These are phyloP conservation scores for Phytophthora parvispora DNA, from an alignment of 352 stramenopile species.

Conservation along the genomic window DNA sequence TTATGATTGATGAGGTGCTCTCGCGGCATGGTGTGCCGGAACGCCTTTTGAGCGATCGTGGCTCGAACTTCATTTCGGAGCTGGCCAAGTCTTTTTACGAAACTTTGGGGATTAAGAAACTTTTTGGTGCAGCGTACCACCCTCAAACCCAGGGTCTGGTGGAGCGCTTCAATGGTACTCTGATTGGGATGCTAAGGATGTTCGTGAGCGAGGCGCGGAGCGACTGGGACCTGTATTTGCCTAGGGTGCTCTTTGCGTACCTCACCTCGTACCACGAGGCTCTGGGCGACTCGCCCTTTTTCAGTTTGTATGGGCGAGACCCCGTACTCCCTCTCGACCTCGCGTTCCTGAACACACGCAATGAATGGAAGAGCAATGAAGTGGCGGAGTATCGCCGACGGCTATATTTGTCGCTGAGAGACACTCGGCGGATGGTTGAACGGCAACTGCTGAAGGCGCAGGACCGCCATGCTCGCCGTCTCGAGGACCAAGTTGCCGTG, in stretches of 20 bases:
- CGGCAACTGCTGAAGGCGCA: constrained; percentile 3
- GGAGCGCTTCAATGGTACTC: constrained; percentile 6
- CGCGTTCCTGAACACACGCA: constrained; percentile 6
- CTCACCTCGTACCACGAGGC: constrained; percentile 8
- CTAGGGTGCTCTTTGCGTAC: constrained; percentile 5
- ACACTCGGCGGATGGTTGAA: constrained; percentile 1
- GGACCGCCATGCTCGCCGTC: neutral
- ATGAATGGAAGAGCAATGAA: constrained; percentile 13
- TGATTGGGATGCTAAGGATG: neutral
- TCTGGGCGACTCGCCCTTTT: constrained; percentile 11
- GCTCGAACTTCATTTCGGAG: constrained; percentile 1
- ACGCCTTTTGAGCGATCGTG: constrained; percentile 4
- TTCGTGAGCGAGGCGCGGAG: neutral
- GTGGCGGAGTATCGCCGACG: neutral
- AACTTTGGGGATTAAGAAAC: constrained; percentile 5
- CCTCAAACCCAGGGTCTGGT: constrained; percentile 4
- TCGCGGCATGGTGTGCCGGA: neutral
- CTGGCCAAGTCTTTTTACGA: constrained; percentile 8
- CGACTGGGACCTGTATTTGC: constrained; percentile 13
- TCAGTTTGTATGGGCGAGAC: constrained; percentile 6
- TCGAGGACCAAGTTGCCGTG: neutral
- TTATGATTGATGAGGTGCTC: constrained; percentile 1
- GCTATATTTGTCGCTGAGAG: neutral
- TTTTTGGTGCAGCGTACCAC: neutral
- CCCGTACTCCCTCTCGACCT: constrained; percentile 7